A percentile compares a stretch with the other conserved stretches of the same genome.
phyloP scores from a whole-genome alignment of 495 filamentous ascomycete species.

The Tuber melanosporum region DNA sequence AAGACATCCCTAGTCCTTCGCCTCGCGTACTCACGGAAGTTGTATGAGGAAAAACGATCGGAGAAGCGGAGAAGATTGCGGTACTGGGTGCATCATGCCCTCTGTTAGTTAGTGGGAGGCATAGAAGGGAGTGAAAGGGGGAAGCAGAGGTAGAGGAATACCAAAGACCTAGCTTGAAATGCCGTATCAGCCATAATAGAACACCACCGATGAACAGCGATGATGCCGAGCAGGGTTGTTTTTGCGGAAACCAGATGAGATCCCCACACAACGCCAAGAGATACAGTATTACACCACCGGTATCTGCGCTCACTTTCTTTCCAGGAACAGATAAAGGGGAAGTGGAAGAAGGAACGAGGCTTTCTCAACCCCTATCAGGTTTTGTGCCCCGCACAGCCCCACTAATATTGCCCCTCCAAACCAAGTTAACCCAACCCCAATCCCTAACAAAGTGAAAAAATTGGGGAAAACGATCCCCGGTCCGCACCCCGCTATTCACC shows the following conservation, averaged over 20 bases:
- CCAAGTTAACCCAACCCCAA: not conserved
- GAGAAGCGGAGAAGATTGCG: conserved; percentile 84
- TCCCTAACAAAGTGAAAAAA: not conserved
- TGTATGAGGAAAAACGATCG: conserved; percentile 83
- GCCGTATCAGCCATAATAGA: conserved; percentile 27
- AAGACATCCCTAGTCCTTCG: conserved; percentile 84
- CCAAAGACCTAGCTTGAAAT: conserved; percentile 32
- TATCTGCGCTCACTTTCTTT: not conserved
- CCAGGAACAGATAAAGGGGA: not conserved
- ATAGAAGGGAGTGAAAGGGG: not conserved
- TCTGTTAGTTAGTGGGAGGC: not conserved
- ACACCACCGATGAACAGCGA: not conserved
- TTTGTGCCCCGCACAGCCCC: not conserved
- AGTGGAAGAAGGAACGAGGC: not conserved
- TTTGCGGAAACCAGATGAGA: not conserved
- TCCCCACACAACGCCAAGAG: conserved; percentile 1
- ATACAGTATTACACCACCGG: not conserved
- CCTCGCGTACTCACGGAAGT: conserved; percentile 93
- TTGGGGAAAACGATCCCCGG: not conserved
- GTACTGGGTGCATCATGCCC: conserved; percentile 53
- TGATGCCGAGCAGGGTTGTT: not conserved
- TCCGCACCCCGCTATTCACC: conserved; percentile 2
- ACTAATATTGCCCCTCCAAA: not conserved
- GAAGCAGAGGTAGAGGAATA: conserved; percentile 1
- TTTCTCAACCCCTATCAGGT: not conserved